Evolutionary conservation across 2,329 filamentous ascomycete species (phyloP).

Genomic region (Cladosporium sphaerospermum): DNA sequence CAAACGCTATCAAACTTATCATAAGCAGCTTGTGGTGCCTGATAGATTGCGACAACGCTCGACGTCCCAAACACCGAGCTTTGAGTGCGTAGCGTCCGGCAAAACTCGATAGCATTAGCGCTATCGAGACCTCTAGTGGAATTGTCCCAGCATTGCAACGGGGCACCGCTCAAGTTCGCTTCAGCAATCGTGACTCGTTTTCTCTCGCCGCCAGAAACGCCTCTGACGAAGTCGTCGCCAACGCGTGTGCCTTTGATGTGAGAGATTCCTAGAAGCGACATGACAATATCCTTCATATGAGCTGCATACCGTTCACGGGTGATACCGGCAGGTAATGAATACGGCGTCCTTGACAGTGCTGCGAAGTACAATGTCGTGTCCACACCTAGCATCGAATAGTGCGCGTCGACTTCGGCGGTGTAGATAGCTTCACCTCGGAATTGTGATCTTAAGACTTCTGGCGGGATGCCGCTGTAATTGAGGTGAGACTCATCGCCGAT

Average conservation of each 20-base stretch:
- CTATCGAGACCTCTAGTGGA: constrained; percentile 67
- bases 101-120: constrained; percentile 70
- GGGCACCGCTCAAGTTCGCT: constrained; percentile 54
- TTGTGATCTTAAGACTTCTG: constrained; percentile 67
- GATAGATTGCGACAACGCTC: constrained; percentile 67
- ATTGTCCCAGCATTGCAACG: constrained; percentile 71
- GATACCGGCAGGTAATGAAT: constrained; percentile 54
- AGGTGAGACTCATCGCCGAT: constrained; percentile 65
- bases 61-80: constrained; percentile 62
- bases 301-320: constrained; percentile 50
- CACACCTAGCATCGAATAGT: constrained; percentile 70
- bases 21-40: constrained; percentile 62
- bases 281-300: constrained; percentile 64
- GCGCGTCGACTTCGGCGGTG: constrained; percentile 75
- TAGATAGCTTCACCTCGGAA: constrained; percentile 85
- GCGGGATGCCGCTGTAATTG: constrained; percentile 72
- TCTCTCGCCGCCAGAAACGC: constrained; percentile 68
- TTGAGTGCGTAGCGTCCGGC: constrained; percentile 61
- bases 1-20: constrained; percentile 65
- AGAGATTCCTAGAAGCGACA: constrained; percentile 69
- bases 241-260: constrained; percentile 68
- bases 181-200: constrained; percentile 79
- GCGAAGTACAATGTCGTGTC: constrained; percentile 76
- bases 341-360: constrained; percentile 63
- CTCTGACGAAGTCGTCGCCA: constrained; percentile 68